phyloP scores from a whole-genome alignment of 345 rosid genomes.

The Hibiscus tridactylites region DNA sequence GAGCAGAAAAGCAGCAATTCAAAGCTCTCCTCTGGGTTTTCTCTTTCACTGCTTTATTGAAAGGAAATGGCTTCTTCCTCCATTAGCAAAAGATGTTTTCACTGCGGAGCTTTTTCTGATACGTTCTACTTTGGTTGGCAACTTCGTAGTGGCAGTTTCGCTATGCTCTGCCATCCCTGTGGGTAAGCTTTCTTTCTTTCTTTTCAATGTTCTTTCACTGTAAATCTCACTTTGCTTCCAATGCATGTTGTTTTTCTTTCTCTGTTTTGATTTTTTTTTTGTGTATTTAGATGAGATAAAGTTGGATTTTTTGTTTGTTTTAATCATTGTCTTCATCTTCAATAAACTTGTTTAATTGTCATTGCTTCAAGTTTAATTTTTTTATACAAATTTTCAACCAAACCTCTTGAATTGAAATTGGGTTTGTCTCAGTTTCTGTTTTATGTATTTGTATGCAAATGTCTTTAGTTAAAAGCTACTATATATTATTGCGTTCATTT shows the following conservation, averaged over 20 bases:
- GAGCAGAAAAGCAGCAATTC: no score
- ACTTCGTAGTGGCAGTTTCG: not conserved
- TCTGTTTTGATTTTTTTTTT: not conserved
- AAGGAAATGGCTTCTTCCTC: conserved; percentile 4
- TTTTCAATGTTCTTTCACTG: not conserved
- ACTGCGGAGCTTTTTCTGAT: not conserved
- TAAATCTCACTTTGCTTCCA: not conserved
- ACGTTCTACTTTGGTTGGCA: not conserved
- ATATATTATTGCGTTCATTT: not conserved
- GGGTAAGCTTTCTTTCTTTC: not conserved
- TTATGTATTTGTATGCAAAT: not conserved
- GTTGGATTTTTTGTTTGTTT: not conserved
- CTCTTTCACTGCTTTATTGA: not conserved
- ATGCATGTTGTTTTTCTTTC: not conserved
- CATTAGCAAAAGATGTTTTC: not conserved
- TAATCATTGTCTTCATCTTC: not conserved
- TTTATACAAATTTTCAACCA: not conserved
- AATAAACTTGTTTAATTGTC: not conserved
- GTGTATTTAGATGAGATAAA: not conserved
- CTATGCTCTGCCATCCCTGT: not conserved
- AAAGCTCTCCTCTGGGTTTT: no score
- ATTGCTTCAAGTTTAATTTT: no score
- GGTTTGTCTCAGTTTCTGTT: not conserved
- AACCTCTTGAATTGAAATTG: not conserved
- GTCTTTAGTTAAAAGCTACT: not conserved